phyloP scores from a whole-genome alignment of 331 rosid genomes.

The Quercus lobata region DNA sequence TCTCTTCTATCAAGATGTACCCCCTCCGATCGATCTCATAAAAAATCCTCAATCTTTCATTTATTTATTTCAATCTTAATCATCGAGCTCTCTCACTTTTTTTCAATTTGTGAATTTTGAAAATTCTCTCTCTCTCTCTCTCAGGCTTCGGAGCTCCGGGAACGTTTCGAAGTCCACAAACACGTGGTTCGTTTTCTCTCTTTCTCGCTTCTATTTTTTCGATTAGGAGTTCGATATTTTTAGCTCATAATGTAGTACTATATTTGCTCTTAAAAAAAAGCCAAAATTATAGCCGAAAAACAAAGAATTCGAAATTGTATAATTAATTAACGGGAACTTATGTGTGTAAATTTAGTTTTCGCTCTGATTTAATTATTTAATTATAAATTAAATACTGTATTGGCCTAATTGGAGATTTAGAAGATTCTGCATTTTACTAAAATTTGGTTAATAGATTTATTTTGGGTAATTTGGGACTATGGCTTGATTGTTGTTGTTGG shows the following conservation, averaged over 20 bases:
- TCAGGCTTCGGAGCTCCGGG: constrained; percentile 88
- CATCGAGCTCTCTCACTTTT: no score
- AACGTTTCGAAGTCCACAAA: constrained; percentile 69
- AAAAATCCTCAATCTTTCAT: no score
- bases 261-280: background rate
- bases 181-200: constrained; percentile 60
- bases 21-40: background rate
- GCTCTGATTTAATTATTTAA: no score
- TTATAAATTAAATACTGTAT: no score
- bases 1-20: constrained; percentile 84
- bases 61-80: no score
- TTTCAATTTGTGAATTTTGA: background rate
- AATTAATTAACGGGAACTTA: background rate
- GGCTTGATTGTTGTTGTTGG: no score
- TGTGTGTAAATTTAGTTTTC: no score
- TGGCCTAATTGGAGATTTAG: background rate
- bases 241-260: background rate
- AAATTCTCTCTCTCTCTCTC: background rate
- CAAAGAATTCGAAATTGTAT: background rate
- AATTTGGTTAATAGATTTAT: background rate
- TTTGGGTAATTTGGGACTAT: background rate
- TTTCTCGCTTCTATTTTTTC: background rate
- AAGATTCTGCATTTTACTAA: background rate
- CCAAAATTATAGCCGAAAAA: background rate
- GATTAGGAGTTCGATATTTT: background rate